phyloP scores from a whole-genome alignment of 192 early-diverging fungal species.

The Podila verticillata region DNA sequence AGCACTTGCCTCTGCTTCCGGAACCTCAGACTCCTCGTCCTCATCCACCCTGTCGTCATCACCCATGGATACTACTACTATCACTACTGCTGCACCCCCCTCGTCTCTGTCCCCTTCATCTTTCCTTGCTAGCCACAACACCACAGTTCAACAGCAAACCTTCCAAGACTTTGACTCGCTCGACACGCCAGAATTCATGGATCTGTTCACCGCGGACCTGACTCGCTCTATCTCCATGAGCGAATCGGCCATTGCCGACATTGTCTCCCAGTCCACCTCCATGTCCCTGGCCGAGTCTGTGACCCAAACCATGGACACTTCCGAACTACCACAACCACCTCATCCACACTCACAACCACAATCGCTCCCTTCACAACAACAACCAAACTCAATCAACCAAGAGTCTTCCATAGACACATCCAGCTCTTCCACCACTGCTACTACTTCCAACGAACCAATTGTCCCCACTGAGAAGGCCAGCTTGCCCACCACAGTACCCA shows the following conservation, averaged over 20 bases:
- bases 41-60: conserved; percentile 3
- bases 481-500: not conserved
- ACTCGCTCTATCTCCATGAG: not conserved
- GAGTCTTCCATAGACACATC: conserved; percentile 7
- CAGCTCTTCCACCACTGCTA: conserved; percentile 1
- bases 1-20: not conserved
- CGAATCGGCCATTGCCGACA: not conserved
- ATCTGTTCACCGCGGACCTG: not conserved
- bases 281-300: not conserved
- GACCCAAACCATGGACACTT: not conserved
- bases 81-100: not conserved
- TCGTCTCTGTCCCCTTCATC: not conserved
- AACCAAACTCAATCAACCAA: not conserved
- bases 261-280: not conserved
- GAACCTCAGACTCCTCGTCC: not conserved
- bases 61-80: not conserved
- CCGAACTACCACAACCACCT: not conserved
- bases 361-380: not conserved
- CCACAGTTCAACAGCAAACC: not conserved
- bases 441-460: not conserved
- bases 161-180: not conserved
- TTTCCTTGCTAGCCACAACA: not conserved
- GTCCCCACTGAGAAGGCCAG: not conserved
- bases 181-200: conserved; percentile 3
- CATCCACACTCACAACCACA: not conserved